Percentiles rank a stretch among this genome's conserved stretches.
Evolutionary conservation across 768 basidiomycete genomes (phyloP).

Genomic region (Kockovaella imperatae): DNA sequence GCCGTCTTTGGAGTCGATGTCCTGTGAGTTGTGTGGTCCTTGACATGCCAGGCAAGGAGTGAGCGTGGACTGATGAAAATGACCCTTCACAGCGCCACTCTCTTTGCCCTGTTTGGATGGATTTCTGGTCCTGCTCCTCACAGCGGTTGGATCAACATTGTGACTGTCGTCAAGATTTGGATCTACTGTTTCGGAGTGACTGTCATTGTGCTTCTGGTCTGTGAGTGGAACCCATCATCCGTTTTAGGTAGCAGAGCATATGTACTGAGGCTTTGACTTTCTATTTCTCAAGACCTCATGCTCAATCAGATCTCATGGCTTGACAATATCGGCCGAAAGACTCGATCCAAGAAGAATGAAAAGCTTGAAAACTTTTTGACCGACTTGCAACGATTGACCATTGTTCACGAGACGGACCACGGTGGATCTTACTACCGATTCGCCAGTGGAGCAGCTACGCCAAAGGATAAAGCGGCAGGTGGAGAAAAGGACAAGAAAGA

Average conservation of each 20-base stretch:
- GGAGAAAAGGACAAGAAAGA: conserved; percentile 11
- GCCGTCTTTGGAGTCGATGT: conserved; percentile 46
- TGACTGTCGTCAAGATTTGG: conserved; percentile 49
- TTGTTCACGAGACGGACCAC: conserved; percentile 46
- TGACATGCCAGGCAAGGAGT: too few species aligned
- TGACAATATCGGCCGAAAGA: conserved; percentile 46
- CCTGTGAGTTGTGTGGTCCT: conserved; percentile 20
- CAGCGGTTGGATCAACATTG: conserved; percentile 45
- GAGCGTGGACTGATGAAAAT: too few species aligned
- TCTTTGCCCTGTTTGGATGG: conserved; percentile 49
- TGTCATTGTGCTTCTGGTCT: conserved; percentile 45
- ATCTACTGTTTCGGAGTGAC: conserved; percentile 47
- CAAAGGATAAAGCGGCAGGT: conserved; percentile 5
- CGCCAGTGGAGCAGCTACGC: conserved; percentile 11
- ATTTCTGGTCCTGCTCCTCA: conserved; percentile 41
- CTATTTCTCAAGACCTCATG: conserved; percentile 35
- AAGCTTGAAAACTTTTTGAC: conserved; percentile 48
- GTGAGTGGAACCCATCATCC: conserved; percentile 17
- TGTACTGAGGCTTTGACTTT: neutral
- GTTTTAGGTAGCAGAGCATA: neutral
- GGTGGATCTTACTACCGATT: conserved; percentile 28
- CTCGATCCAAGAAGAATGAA: conserved; percentile 44
- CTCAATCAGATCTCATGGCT: conserved; percentile 47
- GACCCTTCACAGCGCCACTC: conserved; percentile 33
- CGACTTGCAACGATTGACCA: conserved; percentile 47